Evolutionary conservation across 768 basidiomycete genomes (phyloP).

Genomic region (Tremella mesenterica): DNA sequence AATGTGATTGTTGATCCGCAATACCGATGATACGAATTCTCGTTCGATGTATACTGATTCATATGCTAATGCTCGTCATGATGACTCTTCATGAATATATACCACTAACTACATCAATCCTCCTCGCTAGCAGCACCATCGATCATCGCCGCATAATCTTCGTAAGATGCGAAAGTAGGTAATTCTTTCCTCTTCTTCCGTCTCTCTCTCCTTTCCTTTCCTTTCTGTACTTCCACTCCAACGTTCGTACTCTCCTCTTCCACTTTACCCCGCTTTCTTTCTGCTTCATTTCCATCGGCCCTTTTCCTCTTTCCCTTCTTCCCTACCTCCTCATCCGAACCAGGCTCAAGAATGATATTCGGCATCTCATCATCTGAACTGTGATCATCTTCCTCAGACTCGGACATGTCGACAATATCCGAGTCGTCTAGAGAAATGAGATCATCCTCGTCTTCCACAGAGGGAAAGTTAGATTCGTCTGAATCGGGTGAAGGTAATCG

Average conservation of each 20-base stretch:
- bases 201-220: slow-evolving; percentile 43
- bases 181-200: slow-evolving; percentile 58
- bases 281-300: slow-evolving; percentile 35
- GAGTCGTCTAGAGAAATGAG: slow-evolving; percentile 11
- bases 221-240: too few species aligned
- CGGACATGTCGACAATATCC: slow-evolving; percentile 42
- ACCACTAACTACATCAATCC: slow-evolving; percentile 19
- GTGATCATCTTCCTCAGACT: slow-evolving; percentile 40
- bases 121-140: slow-evolving; percentile 40
- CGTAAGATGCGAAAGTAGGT: slow-evolving; percentile 42
- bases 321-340: slow-evolving; percentile 43
- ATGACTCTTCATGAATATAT: neutral
- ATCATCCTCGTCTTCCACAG: slow-evolving; percentile 5
- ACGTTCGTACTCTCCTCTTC: too few species aligned
- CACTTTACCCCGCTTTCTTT: too few species aligned
- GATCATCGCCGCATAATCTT: slow-evolving; percentile 44
- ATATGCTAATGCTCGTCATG: neutral
- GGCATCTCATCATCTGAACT: slow-evolving; percentile 38
- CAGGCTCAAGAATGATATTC: slow-evolving; percentile 28
- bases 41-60: too few species aligned
- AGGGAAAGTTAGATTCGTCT: slow-evolving; percentile 37
- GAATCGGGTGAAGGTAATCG: slow-evolving; percentile 12
- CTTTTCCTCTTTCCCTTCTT: slow-evolving; percentile 39
- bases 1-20: too few species aligned
- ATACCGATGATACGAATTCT: too few species aligned